Evolutionary conservation across 140 eudicot genomes (phyloP).

Genomic region (Cichorium intybus): DNA sequence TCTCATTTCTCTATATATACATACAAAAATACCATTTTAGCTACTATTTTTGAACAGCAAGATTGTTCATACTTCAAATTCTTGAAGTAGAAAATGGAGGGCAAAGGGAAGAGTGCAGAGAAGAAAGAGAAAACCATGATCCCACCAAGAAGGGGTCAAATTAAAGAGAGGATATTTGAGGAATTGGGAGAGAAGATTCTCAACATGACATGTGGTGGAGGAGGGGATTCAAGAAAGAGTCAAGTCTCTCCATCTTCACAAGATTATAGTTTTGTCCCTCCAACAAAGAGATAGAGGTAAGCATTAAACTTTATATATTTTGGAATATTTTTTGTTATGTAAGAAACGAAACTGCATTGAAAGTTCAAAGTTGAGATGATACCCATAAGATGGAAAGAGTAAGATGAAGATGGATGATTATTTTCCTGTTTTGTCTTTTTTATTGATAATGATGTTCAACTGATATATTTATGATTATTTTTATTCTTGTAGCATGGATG

Average conservation of each 20-base stretch:
- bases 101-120: slow-evolving; percentile 23
- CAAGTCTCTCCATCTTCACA: slow-evolving; percentile 29
- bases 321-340: neutral
- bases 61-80: neutral
- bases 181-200: slow-evolving; percentile 20
- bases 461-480: neutral
- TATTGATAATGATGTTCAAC: neutral
- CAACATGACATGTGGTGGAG: slow-evolving; percentile 24
- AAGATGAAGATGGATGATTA: neutral
- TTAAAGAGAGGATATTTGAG: slow-evolving; percentile 22
- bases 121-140: slow-evolving; percentile 27
- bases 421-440: neutral
- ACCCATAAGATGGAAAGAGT: neutral
- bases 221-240: slow-evolving; percentile 7
- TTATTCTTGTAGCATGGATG: slow-evolving; percentile 11
- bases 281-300: slow-evolving; percentile 21
- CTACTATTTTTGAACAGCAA: too few relatives aligned
- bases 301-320: neutral
- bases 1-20: neutral
- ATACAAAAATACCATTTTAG: neutral
- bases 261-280: slow-evolving; percentile 7
- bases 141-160: slow-evolving; percentile 38
- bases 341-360: neutral
- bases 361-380: neutral
- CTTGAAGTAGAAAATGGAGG: slow-evolving; percentile 25